Conservation (phyloP, 2,329 filamentous ascomycete genomes). For the Rutstroemia sp. region DNA sequence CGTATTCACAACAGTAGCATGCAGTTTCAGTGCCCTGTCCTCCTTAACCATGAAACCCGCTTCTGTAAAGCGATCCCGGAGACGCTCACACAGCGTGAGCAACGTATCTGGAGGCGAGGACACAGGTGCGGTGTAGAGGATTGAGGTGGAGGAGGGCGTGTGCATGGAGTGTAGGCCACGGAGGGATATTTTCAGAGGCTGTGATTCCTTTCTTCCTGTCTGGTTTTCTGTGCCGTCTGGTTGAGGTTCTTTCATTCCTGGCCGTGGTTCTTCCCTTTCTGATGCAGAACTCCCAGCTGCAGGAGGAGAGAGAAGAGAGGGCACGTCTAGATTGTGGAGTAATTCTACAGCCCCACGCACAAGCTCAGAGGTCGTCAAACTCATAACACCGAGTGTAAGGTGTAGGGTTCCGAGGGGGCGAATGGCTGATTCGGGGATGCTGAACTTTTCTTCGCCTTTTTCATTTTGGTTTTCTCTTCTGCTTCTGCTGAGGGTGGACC, state of each 20-base stretch:
- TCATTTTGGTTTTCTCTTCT: too few species aligned
- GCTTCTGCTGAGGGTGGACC: neutral
- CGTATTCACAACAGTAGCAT: constrained; percentile 83
- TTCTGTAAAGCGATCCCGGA: constrained; percentile 47
- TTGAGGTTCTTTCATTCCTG: neutral
- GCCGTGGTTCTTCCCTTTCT: neutral
- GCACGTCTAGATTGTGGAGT: constrained; percentile 39
- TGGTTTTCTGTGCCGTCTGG: too few species aligned
- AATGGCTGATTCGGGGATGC: constrained; percentile 58
- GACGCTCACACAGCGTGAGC: constrained; percentile 46
- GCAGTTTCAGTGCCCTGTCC: constrained; percentile 59
- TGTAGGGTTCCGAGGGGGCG: constrained; percentile 76
- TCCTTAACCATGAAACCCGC: constrained; percentile 51
- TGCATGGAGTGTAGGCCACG: constrained; percentile 57
- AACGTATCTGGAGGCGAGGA: constrained; percentile 37
- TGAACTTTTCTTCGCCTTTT: too few species aligned
- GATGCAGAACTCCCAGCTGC: neutral
- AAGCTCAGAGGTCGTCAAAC: constrained; percentile 45
- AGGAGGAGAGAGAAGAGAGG: constrained; percentile 25
- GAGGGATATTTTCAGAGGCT: constrained; percentile 28
- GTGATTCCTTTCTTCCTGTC: too few species aligned
- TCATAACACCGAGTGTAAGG: constrained; percentile 82
- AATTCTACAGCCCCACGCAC: constrained; percentile 39
- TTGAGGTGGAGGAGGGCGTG: constrained; percentile 42
- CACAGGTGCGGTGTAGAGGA: constrained; percentile 62